These are phyloP conservation scores for Holtermannia corniformis DNA, from an alignment of 768 basidiomycete genomes.

Conservation along the genomic window DNA sequence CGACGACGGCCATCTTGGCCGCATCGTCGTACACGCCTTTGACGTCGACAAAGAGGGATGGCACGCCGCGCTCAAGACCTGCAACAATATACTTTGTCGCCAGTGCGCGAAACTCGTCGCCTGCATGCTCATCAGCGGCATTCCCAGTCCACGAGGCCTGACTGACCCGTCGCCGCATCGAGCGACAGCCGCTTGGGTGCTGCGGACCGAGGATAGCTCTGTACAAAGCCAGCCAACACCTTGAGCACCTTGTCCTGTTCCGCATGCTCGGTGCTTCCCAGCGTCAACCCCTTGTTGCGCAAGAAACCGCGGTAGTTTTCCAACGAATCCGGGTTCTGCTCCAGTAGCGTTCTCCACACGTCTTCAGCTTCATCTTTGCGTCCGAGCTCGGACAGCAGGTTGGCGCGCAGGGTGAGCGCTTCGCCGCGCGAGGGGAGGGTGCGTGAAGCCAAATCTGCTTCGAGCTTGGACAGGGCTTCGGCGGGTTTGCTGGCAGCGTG, in stretches of 20 bases:
- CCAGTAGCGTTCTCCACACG: constrained; percentile 69
- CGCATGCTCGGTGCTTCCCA: constrained; percentile 37
- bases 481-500: constrained; percentile 53
- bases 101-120: constrained; percentile 58
- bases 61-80: constrained; percentile 73
- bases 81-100: constrained; percentile 58
- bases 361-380: constrained; percentile 61
- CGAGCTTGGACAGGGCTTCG: constrained; percentile 31
- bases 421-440: neutral
- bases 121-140: constrained; percentile 37
- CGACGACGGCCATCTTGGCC: constrained; percentile 58
- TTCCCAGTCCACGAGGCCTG: neutral
- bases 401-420: constrained; percentile 48
- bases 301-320: constrained; percentile 73
- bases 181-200: constrained; percentile 69
- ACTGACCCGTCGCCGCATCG: constrained; percentile 51
- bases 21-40: constrained; percentile 67
- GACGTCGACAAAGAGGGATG: constrained; percentile 84
- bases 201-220: constrained; percentile 57
- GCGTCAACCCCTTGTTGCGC: constrained; percentile 53
- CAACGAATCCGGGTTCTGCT: constrained; percentile 73
- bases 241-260: constrained; percentile 52
- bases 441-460: constrained; percentile 16
- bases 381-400: constrained; percentile 59
- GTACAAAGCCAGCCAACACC: constrained; percentile 54